These are phyloP conservation scores for Theileria luwenshuni DNA, from an alignment of 169 alveolate genomes.

Conservation along the genomic window DNA sequence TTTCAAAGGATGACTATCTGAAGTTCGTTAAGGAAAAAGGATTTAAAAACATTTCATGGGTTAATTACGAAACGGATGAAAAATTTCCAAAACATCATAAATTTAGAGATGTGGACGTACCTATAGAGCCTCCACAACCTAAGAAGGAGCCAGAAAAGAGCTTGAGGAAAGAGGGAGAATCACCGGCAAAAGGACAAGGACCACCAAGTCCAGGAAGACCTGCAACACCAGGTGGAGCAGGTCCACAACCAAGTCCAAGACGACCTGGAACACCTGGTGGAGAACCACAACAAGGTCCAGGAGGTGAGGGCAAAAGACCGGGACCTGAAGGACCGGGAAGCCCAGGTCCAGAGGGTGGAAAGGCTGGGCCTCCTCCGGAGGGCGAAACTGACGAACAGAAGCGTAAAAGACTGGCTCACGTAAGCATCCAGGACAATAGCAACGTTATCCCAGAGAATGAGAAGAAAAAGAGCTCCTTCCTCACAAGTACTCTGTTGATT, in stretches of 20 bases:
- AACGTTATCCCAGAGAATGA: not conserved
- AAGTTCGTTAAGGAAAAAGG: not conserved
- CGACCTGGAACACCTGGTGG: not conserved
- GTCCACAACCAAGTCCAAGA: not conserved
- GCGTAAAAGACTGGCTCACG: not conserved
- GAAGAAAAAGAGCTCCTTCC: constrained; percentile 1
- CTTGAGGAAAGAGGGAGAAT: not conserved
- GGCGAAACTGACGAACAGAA: not conserved
- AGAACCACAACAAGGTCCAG: too few species aligned
- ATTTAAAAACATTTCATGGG: not conserved
- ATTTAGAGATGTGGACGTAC: not conserved
- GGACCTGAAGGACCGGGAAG: not conserved
- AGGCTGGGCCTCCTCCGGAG: not conserved
- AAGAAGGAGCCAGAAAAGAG: not conserved
- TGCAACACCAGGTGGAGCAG: not conserved
- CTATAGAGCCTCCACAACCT: not conserved
- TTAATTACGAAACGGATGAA: constrained; percentile 1
- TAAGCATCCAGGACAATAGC: not conserved
- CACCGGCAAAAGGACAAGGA: not conserved
- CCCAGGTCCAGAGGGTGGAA: not conserved
- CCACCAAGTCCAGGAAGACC: not conserved
- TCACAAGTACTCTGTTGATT: constrained; percentile 1
- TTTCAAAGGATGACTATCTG: not conserved
- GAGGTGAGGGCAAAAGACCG: not conserved
- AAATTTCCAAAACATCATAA: constrained; percentile 4